Base-by-base conservation (phyloP, 1,284 basidiomycete genomes). In the Ganoderma boninense region DNA sequence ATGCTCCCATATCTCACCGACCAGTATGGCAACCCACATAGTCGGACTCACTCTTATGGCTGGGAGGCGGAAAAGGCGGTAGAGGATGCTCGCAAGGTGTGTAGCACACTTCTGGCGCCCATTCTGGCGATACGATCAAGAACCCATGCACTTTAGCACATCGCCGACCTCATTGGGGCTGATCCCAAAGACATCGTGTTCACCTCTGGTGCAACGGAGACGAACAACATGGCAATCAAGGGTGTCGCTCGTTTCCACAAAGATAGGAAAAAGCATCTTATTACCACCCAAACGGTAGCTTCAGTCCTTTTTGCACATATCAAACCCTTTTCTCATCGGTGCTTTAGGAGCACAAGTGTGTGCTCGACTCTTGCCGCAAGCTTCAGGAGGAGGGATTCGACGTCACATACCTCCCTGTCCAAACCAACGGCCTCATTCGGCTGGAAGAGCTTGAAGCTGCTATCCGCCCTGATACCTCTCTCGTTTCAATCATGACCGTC, bases 141-240 rank as follows among this genome's bases (percentile, higher is more conserved):
- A 52, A 10, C 26, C 14, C 7, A 54, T 29, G 68, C 59, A 56
- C 64, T 62, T 7, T 76, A 97, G 92, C 87, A 98, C 79, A 86
- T 99, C 52, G 97, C 97, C 26, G 90, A 92, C 78, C 87, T 99
- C 65, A 95, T 99, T 80, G 96, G 96, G 56, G 98, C 98, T 11
- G 95, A 98, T 72, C 80, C 93, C 38, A 99, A 99, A 84, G 98
- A 99, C 82, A 92, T 99, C 69, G 89, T 99, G 61, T 99, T 99
- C 84, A 99, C 98, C 14, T 98, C 96, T 40, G 98, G 98, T 59
- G 98, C 98, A 13, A 99, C 98, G 6, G 98, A 99, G 84, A 93
- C 93, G 60, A 99, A 99, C 82, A 99, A 99, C 80, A 97, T 99
- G 96, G 87, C 94, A 59, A 94, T 99, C 83, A 99, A 99, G 83